Evolutionary conservation across 805 yeast species (phyloP).

Genomic region (Saccharomycopsis lassenensis): DNA sequence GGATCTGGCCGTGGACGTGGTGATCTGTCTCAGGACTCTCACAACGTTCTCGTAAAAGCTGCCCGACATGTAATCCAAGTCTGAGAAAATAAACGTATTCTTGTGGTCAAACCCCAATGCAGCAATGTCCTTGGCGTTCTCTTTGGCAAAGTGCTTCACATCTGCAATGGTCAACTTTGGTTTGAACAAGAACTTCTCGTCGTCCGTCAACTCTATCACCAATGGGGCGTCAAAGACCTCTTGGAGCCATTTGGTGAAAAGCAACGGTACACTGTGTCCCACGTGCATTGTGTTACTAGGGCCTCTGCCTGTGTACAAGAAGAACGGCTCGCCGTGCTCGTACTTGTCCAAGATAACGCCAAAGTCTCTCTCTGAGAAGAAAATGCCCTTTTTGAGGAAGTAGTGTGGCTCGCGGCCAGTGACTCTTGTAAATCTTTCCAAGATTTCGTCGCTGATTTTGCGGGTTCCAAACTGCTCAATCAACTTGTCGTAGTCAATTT

Average conservation of each 20-base stretch:
- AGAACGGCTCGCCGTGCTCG: slow-evolving; percentile 92
- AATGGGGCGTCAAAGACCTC: slow-evolving; percentile 95
- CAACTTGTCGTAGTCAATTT: slow-evolving; percentile 84
- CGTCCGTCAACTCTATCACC: slow-evolving; percentile 90
- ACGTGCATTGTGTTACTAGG: slow-evolving; percentile 94
- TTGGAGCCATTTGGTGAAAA: slow-evolving; percentile 95
- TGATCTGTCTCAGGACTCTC: slow-evolving; percentile 84
- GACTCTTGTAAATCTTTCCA: slow-evolving; percentile 62
- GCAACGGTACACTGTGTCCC: slow-evolving; percentile 94
- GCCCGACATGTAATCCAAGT: slow-evolving; percentile 85
- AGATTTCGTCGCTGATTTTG: slow-evolving; percentile 54
- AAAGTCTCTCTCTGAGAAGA: slow-evolving; percentile 86
- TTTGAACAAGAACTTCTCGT: slow-evolving; percentile 92
- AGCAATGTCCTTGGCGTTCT: slow-evolving; percentile 86
- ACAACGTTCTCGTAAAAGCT: slow-evolving; percentile 92
- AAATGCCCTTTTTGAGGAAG: slow-evolving; percentile 79
- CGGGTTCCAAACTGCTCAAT: slow-evolving; percentile 82
- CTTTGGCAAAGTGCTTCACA: slow-evolving; percentile 66
- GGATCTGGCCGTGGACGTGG: slow-evolving; percentile 93
- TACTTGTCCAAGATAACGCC: slow-evolving; percentile 70
- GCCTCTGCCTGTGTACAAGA: slow-evolving; percentile 94
- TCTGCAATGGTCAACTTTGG: slow-evolving; percentile 81
- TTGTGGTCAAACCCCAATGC: slow-evolving; percentile 91
- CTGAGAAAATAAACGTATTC: slow-evolving; percentile 92
- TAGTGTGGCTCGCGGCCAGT: slow-evolving; percentile 93